Conservation (phyloP, 208 protist genomes). For the Leishmania lainsoni region DNA sequence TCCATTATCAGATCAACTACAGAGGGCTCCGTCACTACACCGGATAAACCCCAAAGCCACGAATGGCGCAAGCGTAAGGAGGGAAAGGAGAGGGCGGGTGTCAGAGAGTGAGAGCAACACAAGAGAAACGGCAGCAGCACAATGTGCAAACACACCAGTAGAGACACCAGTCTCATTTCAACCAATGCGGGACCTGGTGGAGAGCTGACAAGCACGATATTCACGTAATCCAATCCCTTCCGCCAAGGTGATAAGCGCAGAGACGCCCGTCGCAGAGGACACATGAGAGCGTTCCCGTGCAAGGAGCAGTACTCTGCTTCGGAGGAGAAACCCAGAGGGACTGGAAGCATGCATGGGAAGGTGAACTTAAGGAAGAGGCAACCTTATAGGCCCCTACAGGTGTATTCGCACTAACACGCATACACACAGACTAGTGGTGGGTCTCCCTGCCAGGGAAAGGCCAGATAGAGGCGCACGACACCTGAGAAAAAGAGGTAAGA, state of each 20-base stretch:
- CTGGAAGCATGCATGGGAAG: neutral
- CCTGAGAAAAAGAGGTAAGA: neutral
- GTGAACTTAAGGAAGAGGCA: neutral
- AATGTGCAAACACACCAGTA: neutral
- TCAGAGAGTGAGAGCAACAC: neutral
- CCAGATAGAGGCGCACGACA: neutral
- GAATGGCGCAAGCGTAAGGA: neutral
- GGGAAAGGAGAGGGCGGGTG: neutral
- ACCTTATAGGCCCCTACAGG: neutral
- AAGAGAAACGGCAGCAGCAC: neutral
- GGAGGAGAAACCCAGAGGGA: neutral
- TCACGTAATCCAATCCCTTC: neutral
- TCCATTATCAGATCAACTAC: constrained; percentile 31
- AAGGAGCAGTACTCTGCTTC: neutral
- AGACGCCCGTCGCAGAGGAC: neutral
- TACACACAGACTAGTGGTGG: neutral
- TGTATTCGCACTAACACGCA: neutral
- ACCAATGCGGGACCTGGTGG: neutral
- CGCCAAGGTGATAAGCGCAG: neutral
- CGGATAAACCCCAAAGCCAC: neutral
- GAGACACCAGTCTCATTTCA: neutral
- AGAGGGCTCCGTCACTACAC: neutral
- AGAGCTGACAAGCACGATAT: neutral
- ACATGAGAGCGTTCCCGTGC: neutral
- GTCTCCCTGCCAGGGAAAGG: neutral